These are phyloP conservation scores for Metschnikowia peoriensis DNA, from an alignment of 805 yeast species.

Conservation along the genomic window DNA sequence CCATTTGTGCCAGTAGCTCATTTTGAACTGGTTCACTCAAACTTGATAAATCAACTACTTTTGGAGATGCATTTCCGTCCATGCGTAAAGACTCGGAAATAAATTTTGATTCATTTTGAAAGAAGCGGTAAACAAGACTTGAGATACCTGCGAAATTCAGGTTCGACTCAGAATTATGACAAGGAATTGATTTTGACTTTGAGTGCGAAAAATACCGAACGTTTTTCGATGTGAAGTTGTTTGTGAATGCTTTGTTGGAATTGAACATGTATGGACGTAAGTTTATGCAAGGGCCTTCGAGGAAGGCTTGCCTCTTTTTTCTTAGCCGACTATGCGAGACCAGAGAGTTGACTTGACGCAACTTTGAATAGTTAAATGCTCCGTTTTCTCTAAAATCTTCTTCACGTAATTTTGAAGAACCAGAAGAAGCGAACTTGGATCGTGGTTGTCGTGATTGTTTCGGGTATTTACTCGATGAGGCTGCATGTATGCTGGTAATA, in stretches of 20 bases:
- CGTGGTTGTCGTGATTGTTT: neutral
- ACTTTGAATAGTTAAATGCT: neutral
- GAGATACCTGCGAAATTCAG: neutral
- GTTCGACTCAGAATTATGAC: neutral
- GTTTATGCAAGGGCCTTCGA: neutral
- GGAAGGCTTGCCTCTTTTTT: neutral
- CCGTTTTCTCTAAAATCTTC: neutral
- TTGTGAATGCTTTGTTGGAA: neutral
- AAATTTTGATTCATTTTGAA: constrained; percentile 11
- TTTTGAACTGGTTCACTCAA: constrained; percentile 5
- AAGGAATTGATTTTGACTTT: neutral
- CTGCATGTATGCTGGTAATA: neutral
- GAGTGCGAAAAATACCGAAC: neutral
- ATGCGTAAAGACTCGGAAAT: constrained; percentile 10
- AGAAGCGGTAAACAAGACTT: constrained; percentile 4
- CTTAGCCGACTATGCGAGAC: neutral
- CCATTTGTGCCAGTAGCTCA: constrained; percentile 26
- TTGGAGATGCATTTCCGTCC: neutral
- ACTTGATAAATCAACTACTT: neutral
- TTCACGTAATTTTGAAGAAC: neutral
- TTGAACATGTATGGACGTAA: neutral
- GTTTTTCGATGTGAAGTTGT: neutral
- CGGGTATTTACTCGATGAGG: neutral
- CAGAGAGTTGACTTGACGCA: neutral
- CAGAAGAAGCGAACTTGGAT: neutral